Base-by-base conservation (phyloP, 169 alveolate genomes). In the Plasmodium chabaudi region DNA sequence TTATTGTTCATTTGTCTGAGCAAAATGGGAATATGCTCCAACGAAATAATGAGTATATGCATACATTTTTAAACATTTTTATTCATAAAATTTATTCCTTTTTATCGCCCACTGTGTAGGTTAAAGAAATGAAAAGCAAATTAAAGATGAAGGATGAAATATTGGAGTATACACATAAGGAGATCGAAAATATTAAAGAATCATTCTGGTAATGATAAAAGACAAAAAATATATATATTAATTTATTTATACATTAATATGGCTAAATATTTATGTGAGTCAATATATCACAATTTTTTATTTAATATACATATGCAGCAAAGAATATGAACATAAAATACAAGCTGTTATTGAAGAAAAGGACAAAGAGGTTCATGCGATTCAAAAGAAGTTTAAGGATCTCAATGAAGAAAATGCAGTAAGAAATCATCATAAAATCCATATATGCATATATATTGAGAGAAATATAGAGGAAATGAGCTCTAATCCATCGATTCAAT, bases 151-250 rank as follows among this genome's bases (percentile, higher is more conserved):
- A 79, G 65, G 89, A 79, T 21, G 89, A 79, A 27, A 82, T 79
- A 25, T 56, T 79, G 56, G 89, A 79, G 27, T 79, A 79, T 25
- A 79, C 89, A 7, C 79, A 79, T 42, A 79, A 67, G 27, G 89
- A 79, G 57, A 79, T 79, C 15, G 89, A 79, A 79, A 79, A 67
- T 27, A 79, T 79, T 55, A 79, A 79, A 60, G 89, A 79, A 59
- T 64, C 82, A 7, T 79, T 79, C 84, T 79, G 89, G 89, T 79
- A 79, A 42, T 23, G 19, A 1, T 63, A 56, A 51, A 59, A 56
- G 15, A 57, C 9, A 60, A 17, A 15, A 57, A 19, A 60, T 23
- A 15, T 13, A 34, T 13, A 51, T 13, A 51, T 51, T 51, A 2
- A 15, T 51, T 51, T 51, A 27, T 53, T n/a, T 15, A 34, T 64